Base-by-base conservation (phyloP, 2,329 filamentous ascomycete genomes). In the Pseudogymnoascus sp. region DNA sequence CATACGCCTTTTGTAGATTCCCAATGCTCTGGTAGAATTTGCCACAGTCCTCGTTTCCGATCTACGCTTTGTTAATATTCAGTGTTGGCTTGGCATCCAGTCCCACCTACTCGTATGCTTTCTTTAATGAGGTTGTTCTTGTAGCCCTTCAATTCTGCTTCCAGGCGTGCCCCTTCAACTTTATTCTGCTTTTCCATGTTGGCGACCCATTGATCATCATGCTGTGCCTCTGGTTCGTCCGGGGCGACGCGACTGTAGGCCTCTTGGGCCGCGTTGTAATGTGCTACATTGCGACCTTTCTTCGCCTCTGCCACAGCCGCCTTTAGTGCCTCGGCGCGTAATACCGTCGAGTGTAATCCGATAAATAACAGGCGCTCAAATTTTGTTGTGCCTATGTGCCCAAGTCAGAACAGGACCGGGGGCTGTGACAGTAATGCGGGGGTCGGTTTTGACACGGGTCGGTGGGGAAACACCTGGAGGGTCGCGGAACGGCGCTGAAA, bases 101-200 rank as follows among this genome's bases (percentile, higher is more conserved):
- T 33, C 26, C 26, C 17, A 40, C 82, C 62, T 79, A 95, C 92
- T 67, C 92, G 78, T 69, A 97, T 96, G 76, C 92, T 97, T 76
- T 99, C 94, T 73, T 97, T 96, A 69, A 99, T 92, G 44, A 97
- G 77, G 69, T 97, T 99, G 72, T 97, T 96, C 76, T 94, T 96
- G 75, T 97, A 97, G 1, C 87, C 88, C 73, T 92, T 92, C 17
- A 99, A 79, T 74, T 97, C 91, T 13, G 82, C 78, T 71, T 97
- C 91, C 61, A 97, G 79, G n/a, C 88, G 84, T 61, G 84, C 79
- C 0, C 87, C 87, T 73, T 96, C 88, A 1, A 78, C 76, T 67
- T 84, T 83, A 68, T 92, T 90, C 59, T 81, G 77, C 64, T 83
- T 84, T 21, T 86, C 83, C 37, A 82, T 87, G 62, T 77, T 79